Evolutionary conservation across 2,329 filamentous ascomycete genomes (phyloP).

Genomic region (Aspergillus novoparasiticus): DNA sequence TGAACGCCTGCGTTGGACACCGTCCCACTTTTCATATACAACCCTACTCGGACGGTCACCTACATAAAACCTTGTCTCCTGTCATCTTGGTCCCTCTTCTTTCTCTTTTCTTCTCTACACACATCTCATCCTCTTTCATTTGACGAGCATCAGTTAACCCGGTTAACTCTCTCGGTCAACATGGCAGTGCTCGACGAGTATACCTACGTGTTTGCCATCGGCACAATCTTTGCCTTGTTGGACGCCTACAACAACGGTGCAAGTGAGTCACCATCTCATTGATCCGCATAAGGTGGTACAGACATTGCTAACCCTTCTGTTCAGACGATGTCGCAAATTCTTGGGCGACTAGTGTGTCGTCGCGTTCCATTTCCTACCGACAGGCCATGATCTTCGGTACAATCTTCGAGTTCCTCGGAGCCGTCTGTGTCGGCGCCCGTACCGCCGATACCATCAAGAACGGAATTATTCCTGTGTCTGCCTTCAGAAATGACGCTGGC

Average conservation of each 20-base stretch:
- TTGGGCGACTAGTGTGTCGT: slow-evolving; percentile 80
- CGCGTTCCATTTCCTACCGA: slow-evolving; percentile 58
- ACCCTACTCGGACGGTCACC: not conserved
- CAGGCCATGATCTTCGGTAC: slow-evolving; percentile 54
- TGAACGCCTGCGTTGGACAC: not conserved
- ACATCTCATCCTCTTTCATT: not conserved
- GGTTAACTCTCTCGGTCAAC: slow-evolving; percentile 32
- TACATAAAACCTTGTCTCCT: not conserved
- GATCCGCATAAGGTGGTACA: not conserved
- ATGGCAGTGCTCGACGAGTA: slow-evolving; percentile 64
- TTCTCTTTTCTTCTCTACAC: not conserved
- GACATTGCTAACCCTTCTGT: not conserved
- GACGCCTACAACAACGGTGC: slow-evolving; percentile 80
- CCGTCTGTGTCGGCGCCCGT: slow-evolving; percentile 67
- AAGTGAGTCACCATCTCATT: slow-evolving; percentile 55
- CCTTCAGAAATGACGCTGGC: slow-evolving; percentile 63
- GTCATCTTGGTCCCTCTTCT: not conserved
- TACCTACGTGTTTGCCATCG: slow-evolving; percentile 73
- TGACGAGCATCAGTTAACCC: not conserved
- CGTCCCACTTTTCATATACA: slow-evolving; percentile 1
- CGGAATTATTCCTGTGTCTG: slow-evolving; percentile 65
- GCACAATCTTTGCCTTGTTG: slow-evolving; percentile 74
- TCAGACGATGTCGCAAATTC: slow-evolving; percentile 77
- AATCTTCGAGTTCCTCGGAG: slow-evolving; percentile 69
- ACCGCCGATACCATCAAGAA: slow-evolving; percentile 80